A percentile compares a stretch with the other conserved stretches of the same genome.
These are phyloP conservation scores for Cenchrus purpureus DNA, from an alignment of 176 grass and related monocot species.

Conservation along the genomic window DNA sequence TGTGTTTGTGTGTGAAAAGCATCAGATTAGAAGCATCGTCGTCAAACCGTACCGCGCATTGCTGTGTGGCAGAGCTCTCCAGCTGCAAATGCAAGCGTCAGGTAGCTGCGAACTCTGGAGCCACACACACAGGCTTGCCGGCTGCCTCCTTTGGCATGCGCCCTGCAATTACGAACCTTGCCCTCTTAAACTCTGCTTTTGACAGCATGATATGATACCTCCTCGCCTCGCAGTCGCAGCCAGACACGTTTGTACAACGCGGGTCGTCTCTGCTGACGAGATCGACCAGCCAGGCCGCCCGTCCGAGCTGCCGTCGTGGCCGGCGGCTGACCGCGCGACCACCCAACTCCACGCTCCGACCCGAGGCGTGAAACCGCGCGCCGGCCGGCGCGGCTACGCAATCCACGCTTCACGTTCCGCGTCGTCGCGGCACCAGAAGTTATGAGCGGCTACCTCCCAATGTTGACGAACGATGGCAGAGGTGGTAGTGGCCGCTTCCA, in stretches of 20 bases:
- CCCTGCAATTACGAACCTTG: conserved; percentile 26
- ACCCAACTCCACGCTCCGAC: neutral
- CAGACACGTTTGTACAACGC: no score
- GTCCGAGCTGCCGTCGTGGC: conserved; percentile 15
- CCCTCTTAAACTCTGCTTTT: conserved; percentile 1
- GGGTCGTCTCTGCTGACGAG: neutral
- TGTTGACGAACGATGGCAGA: neutral
- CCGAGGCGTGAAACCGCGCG: conserved; percentile 28
- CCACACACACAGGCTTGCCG: neutral
- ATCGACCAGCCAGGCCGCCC: neutral
- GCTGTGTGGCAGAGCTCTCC: neutral
- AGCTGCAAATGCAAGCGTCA: neutral
- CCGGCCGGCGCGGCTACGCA: neutral
- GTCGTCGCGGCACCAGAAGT: neutral
- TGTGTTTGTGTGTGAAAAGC: neutral
- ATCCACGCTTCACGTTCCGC: conserved; percentile 5
- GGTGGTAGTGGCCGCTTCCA: neutral
- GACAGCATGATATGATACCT: neutral
- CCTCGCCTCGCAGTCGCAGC: neutral
- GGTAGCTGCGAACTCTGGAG: neutral
- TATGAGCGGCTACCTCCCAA: neutral
- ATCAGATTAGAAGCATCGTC: neutral
- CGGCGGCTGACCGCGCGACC: conserved; percentile 3
- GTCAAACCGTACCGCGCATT: no score
- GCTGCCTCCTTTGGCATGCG: neutral